Percentiles rank a stretch among this genome's conserved stretches.
phyloP scores from a whole-genome alignment of 2,329 filamentous ascomycete genomes.

The Trichoderma guizhouense region DNA sequence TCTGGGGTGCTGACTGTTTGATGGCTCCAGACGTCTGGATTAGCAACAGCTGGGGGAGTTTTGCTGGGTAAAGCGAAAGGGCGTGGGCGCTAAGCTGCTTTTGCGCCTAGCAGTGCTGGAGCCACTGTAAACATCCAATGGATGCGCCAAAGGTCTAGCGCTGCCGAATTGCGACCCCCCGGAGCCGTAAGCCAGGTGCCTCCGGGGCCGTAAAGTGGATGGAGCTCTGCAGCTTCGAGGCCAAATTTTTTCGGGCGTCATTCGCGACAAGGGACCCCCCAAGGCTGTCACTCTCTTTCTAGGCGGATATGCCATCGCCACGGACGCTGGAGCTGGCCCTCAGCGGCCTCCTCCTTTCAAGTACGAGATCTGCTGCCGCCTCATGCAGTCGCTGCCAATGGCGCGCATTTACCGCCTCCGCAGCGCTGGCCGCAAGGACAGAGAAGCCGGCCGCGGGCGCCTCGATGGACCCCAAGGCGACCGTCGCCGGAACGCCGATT shows the following conservation, averaged over 20 bases:
- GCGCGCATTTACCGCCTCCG: conserved; percentile 46
- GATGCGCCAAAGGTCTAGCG: background rate
- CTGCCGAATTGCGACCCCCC: conserved; percentile 7
- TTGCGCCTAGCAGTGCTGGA: background rate
- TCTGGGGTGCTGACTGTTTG: conserved; percentile 27
- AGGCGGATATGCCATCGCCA: conserved; percentile 24
- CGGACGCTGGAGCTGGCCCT: conserved; percentile 32
- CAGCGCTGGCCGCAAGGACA: conserved; percentile 29
- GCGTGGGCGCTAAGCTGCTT: conserved; percentile 15
- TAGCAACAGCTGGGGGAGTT: background rate
- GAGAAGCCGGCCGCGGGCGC: conserved; percentile 37
- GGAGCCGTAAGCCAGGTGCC: background rate
- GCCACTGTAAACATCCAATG: background rate
- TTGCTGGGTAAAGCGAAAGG: background rate
- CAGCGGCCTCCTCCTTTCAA: conserved; percentile 23
- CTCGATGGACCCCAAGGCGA: conserved; percentile 37
- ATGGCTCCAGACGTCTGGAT: background rate
- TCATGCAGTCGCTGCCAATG: conserved; percentile 52
- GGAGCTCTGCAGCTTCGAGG: background rate
- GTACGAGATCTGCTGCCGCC: conserved; percentile 30
- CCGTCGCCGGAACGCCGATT: conserved; percentile 46
- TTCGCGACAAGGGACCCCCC: background rate
- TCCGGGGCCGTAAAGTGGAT: background rate
- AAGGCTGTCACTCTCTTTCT: background rate
- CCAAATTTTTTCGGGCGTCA: conserved; percentile 5